Conservation (phyloP, 2,329 filamentous ascomycete species). For the Sporothrix luriei region DNA sequence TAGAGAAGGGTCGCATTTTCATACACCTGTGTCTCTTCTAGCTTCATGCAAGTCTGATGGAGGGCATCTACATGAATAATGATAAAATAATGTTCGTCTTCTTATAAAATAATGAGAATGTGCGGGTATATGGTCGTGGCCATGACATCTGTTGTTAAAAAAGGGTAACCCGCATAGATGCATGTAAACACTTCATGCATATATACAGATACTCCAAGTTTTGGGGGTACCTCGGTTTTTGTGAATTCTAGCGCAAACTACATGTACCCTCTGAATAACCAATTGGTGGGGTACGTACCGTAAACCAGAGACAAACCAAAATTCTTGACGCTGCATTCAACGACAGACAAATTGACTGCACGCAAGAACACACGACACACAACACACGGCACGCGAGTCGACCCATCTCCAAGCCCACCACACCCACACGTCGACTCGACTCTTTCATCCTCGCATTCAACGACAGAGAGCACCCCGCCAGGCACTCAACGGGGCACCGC, state of each 20-base stretch:
- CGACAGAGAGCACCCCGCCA: not conserved
- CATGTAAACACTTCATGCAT: not conserved
- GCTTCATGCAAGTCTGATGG: not conserved
- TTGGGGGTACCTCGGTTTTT: not conserved
- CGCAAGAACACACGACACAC: constrained; percentile 22
- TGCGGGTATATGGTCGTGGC: not conserved
- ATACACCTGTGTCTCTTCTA: not conserved
- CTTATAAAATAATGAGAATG: not conserved
- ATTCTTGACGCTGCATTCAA: not conserved
- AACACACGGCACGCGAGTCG: not conserved
- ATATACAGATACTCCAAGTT: not conserved
- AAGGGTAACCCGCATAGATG: not conserved
- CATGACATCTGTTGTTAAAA: not conserved
- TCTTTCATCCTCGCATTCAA: not conserved
- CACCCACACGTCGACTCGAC: not conserved
- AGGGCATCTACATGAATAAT: not conserved
- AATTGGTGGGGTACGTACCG: constrained; percentile 16
- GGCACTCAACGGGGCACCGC: not conserved
- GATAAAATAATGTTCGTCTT: not conserved
- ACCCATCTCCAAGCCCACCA: not conserved
- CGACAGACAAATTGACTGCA: not conserved
- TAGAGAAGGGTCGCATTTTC: not conserved
- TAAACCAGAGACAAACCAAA: constrained; percentile 12
- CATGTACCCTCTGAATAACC: not conserved
- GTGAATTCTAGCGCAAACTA: not conserved